A percentile compares a stretch with the other conserved stretches of the same genome.
These are phyloP conservation scores for Aspergillus bombycis DNA, from an alignment of 2,329 filamentous ascomycete species.

Conservation along the genomic window DNA sequence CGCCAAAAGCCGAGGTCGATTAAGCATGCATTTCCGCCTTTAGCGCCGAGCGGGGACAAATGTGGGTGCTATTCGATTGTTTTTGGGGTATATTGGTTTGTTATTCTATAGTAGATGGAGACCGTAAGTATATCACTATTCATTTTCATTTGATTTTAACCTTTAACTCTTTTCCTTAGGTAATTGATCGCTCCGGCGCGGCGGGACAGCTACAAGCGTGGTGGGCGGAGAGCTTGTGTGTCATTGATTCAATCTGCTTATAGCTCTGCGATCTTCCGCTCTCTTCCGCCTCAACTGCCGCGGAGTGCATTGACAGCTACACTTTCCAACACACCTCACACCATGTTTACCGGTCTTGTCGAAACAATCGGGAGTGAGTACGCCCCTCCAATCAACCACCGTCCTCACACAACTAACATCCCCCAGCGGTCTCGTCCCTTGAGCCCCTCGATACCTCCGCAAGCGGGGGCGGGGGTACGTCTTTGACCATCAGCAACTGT, in stretches of 20 bases:
- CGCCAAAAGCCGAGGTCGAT: constrained; percentile 28
- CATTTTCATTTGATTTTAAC: not conserved
- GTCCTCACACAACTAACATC: constrained; percentile 4
- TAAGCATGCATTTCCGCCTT: constrained; percentile 13
- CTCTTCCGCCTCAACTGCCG: not conserved
- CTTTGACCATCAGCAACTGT: constrained; percentile 78
- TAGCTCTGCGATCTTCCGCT: not conserved
- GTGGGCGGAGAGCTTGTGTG: not conserved
- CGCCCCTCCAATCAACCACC: constrained; percentile 15
- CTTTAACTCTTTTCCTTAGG: not conserved
- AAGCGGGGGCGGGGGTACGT: constrained; percentile 77
- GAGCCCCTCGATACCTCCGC: constrained; percentile 75
- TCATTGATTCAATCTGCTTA: not conserved
- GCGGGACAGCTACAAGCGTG: not conserved
- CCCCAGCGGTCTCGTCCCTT: constrained; percentile 77
- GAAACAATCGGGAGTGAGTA: constrained; percentile 87
- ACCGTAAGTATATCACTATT: not conserved
- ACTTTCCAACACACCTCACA: constrained; percentile 23
- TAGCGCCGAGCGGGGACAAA: not conserved
- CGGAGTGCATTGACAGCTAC: not conserved
- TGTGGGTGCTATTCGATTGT: not conserved
- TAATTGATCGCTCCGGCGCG: not conserved
- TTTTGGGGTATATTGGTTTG: not conserved
- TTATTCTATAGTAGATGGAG: not conserved
- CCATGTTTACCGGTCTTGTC: constrained; percentile 95